These are phyloP conservation scores for Cryphonectria nitschkei DNA, from an alignment of 2,329 filamentous ascomycete genomes.

Conservation along the genomic window DNA sequence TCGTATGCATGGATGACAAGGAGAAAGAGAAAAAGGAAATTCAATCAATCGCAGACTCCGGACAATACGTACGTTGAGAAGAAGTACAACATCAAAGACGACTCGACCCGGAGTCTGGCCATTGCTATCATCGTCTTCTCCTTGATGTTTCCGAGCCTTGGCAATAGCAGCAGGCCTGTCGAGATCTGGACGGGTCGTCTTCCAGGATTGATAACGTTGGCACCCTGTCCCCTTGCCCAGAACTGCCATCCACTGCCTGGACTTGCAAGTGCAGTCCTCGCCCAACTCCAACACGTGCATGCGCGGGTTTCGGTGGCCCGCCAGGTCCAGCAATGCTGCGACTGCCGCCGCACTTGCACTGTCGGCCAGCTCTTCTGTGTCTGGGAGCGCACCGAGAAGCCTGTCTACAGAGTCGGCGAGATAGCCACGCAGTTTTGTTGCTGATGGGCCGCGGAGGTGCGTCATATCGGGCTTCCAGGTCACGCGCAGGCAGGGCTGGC, in stretches of 20 bases:
- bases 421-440: neutral
- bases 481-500: neutral
- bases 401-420: neutral
- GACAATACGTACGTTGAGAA: neutral
- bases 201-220: neutral
- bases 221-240: neutral
- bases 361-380: neutral
- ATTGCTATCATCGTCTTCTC: neutral
- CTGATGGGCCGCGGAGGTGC: neutral
- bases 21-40: no score
- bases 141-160: neutral
- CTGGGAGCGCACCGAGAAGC: neutral
- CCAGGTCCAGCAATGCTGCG: neutral
- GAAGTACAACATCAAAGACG: neutral
- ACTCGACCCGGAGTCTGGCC: neutral
- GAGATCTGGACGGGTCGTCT: neutral
- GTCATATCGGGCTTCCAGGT: neutral
- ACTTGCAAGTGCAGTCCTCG: neutral
- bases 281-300: neutral
- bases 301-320: neutral
- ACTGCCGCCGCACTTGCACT: neutral
- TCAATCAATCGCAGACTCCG: neutral
- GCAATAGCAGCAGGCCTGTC: neutral
- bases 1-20: no score
- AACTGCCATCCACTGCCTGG: neutral